These are phyloP conservation scores for Colletotrichum tanaceti DNA, from an alignment of 2,329 filamentous ascomycete genomes.

Conservation along the genomic window DNA sequence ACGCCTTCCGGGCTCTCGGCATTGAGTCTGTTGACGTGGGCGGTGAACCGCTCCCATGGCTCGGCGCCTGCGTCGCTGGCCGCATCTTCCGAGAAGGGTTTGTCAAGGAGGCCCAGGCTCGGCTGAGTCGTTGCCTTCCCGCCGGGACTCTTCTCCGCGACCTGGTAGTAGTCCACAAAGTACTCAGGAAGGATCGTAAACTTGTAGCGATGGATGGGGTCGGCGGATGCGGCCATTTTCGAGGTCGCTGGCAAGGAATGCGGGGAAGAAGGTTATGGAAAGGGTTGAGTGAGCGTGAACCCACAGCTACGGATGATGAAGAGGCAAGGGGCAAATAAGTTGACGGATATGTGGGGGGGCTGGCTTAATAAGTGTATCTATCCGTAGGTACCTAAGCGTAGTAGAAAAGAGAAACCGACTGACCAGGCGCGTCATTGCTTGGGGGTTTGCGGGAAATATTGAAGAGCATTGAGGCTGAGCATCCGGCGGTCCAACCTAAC, in stretches of 20 bases:
- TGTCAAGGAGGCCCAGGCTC: slow-evolving; percentile 66
- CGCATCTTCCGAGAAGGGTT: slow-evolving; percentile 53
- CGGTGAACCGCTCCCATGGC: slow-evolving; percentile 64
- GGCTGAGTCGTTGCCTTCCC: slow-evolving; percentile 55
- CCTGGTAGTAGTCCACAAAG: slow-evolving; percentile 22
- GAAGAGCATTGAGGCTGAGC: slow-evolving; percentile 9
- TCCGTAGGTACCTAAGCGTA: background rate
- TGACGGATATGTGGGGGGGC: slow-evolving; percentile 46
- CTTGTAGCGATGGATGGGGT: slow-evolving; percentile 5
- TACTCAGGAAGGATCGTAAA: slow-evolving; percentile 31
- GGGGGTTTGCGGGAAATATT: background rate
- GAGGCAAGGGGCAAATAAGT: slow-evolving; percentile 42
- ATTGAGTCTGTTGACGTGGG: slow-evolving; percentile 62
- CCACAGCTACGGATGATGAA: slow-evolving; percentile 48
- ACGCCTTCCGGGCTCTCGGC: slow-evolving; percentile 53
- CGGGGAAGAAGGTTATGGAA: slow-evolving; percentile 13
- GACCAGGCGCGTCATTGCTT: background rate
- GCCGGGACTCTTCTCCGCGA: slow-evolving; percentile 44
- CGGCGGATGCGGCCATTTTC: slow-evolving; percentile 14
- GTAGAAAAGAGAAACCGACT: background rate
- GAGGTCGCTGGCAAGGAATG: slow-evolving; percentile 9
- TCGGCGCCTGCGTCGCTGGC: slow-evolving; percentile 47
- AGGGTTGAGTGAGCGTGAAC: background rate
- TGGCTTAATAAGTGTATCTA: background rate
- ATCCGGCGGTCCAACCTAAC: background rate